Evolutionary conservation across 345 rosid genomes (phyloP).

Genomic region (Leavenworthia alabamica): DNA sequence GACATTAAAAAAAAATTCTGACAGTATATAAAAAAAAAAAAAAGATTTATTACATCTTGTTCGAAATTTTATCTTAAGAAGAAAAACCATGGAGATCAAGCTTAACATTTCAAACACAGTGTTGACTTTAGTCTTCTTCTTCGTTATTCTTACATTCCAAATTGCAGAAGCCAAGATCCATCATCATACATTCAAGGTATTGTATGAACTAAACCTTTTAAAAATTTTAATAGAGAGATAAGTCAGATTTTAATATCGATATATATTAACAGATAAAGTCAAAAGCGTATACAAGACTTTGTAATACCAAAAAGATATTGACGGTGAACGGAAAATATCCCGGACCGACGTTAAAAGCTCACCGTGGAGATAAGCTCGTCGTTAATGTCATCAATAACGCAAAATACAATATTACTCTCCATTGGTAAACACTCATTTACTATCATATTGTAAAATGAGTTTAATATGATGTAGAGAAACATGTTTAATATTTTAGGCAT

Average conservation of each 20-base stretch:
- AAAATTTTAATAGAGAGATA: neutral
- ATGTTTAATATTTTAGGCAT: constrained; percentile 32
- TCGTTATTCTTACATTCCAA: neutral
- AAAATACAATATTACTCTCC: constrained; percentile 42
- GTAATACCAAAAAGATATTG: constrained; percentile 35
- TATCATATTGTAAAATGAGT: neutral
- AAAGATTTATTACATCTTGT: neutral
- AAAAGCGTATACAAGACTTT: constrained; percentile 33
- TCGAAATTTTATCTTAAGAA: neutral
- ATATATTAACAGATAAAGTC: constrained; percentile 29
- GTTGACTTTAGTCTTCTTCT: neutral
- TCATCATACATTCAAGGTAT: constrained; percentile 26
- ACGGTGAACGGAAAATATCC: constrained; percentile 44
- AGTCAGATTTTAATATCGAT: neutral
- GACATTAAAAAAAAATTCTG: neutral
- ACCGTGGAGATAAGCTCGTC: constrained; percentile 36
- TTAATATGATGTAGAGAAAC: neutral
- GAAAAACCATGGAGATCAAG: constrained; percentile 8
- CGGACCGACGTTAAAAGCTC: constrained; percentile 39
- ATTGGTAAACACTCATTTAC: constrained; percentile 32
- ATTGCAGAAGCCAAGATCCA: constrained; percentile 15
- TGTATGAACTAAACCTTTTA: neutral
- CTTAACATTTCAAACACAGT: neutral
- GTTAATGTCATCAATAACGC: constrained; percentile 47
- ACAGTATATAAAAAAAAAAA: neutral